These are phyloP conservation scores for Neocatenulostroma microsporum DNA, from an alignment of 2,329 filamentous ascomycete genomes.

Conservation along the genomic window DNA sequence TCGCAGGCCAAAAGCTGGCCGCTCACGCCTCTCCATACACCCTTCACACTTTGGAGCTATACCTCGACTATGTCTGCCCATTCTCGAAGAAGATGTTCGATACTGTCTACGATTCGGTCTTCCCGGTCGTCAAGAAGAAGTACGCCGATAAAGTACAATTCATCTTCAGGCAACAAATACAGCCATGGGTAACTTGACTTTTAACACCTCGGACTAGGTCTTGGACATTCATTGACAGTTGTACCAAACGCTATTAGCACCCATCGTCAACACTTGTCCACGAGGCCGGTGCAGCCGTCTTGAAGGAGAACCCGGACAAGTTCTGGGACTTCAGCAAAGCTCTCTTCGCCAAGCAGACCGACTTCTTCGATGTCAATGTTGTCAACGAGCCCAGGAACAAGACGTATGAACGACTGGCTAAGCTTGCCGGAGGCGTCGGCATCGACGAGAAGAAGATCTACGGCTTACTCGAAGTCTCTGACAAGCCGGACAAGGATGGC, in stretches of 20 bases:
- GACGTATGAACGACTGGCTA: conserved; percentile 72
- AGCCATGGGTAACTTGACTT: too few species aligned
- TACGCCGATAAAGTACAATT: conserved; percentile 58
- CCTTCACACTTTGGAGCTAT: conserved; percentile 49
- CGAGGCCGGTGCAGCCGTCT: conserved; percentile 77
- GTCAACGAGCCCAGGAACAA: conserved; percentile 77
- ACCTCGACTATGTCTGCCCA: conserved; percentile 64
- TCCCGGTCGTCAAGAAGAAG: conserved; percentile 56
- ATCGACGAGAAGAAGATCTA: conserved; percentile 65
- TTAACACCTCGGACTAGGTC: too few species aligned
- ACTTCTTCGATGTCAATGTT: conserved; percentile 77
- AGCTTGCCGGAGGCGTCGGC: conserved; percentile 61
- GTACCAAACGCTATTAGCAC: too few species aligned
- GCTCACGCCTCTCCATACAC: conserved; percentile 34
- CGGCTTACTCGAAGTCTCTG: conserved; percentile 58
- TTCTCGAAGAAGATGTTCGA: conserved; percentile 68
- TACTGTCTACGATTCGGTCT: conserved; percentile 60
- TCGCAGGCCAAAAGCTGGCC: conserved; percentile 63
- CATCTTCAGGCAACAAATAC: conserved; percentile 64
- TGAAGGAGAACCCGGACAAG: conserved; percentile 58
- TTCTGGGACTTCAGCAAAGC: conserved; percentile 74
- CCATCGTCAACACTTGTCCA: conserved; percentile 63
- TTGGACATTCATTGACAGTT: too few species aligned
- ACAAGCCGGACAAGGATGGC: conserved; percentile 60
- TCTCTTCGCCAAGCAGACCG: conserved; percentile 61